Conservation (phyloP, 371 early-diverging fungal species). For the Coemansia sp. region DNA sequence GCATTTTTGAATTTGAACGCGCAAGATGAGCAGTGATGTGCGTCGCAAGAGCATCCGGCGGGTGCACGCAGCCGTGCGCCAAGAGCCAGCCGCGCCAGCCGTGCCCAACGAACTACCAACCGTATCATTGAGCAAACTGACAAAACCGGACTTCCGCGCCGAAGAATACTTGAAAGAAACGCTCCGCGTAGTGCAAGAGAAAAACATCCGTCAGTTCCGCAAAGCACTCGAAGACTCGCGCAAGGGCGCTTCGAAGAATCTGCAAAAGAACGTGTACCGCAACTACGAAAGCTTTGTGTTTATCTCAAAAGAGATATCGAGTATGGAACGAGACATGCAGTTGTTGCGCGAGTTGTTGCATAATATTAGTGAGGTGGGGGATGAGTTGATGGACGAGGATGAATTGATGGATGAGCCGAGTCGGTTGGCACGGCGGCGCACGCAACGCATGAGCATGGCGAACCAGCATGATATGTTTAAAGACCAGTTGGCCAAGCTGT, state of each 20-base stretch:
- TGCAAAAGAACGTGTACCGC: conserved; percentile 87
- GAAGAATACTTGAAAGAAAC: conserved; percentile 49
- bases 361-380: conserved; percentile 60
- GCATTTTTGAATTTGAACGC: neutral
- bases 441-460: conserved; percentile 52
- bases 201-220: conserved; percentile 48
- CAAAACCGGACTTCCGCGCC: conserved; percentile 41
- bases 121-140: conserved; percentile 44
- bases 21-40: conserved; percentile 4
- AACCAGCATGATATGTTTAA: conserved; percentile 52
- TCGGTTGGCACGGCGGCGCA: conserved; percentile 32
- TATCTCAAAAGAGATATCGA: conserved; percentile 88
- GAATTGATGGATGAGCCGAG: conserved; percentile 21
- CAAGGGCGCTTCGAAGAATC: conserved; percentile 73
- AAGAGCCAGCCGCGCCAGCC: conserved; percentile 3
- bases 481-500: conserved; percentile 50
- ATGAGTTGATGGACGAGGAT: conserved; percentile 54
- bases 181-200: conserved; percentile 36
- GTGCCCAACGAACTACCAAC: conserved; percentile 33
- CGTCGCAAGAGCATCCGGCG: conserved; percentile 8
- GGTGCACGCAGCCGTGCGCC: conserved; percentile 7
- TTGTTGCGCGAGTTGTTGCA: conserved; percentile 57
- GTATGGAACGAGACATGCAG: conserved; percentile 70
- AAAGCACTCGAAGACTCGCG: conserved; percentile 68
- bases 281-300: conserved; percentile 93